Evolutionary conservation across 2,329 filamentous ascomycete genomes (phyloP).

Genomic region (Fusarium siculi): DNA sequence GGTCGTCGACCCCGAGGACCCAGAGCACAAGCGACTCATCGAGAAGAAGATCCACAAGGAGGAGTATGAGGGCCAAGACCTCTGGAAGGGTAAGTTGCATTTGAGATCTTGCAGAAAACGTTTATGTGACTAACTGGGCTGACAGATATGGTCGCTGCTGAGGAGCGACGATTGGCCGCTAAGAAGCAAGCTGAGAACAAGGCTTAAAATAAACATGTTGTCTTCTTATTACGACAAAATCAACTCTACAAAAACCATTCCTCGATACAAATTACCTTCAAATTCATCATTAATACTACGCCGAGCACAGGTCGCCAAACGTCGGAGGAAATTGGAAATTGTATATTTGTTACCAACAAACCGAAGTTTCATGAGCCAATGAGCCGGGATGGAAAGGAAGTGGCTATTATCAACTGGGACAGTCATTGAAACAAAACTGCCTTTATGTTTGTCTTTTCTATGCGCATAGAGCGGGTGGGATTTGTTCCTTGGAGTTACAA

Average conservation of each 20-base stretch:
- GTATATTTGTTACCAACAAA: conserved; percentile 2
- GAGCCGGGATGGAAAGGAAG: background rate
- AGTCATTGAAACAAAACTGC: background rate
- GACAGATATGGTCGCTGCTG: conserved; percentile 82
- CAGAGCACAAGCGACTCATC: conserved; percentile 82
- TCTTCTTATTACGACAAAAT: background rate
- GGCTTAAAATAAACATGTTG: conserved; percentile 15
- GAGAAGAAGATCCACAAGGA: conserved; percentile 91
- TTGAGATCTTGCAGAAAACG: background rate
- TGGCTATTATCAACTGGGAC: background rate
- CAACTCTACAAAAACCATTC: background rate
- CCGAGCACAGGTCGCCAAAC: background rate
- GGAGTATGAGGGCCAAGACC: conserved; percentile 86
- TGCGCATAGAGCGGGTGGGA: background rate
- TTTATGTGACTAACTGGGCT: conserved; percentile 13
- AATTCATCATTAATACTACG: conserved; percentile 23
- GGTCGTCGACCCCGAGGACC: conserved; percentile 83
- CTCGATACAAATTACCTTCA: background rate
- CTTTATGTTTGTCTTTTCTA: conserved; percentile 10
- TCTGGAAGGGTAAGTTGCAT: conserved; percentile 81
- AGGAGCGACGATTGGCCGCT: conserved; percentile 70
- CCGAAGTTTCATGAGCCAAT: conserved; percentile 1
- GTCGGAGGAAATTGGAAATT: background rate
- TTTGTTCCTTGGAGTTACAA: conserved; percentile 1
- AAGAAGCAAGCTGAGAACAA: conserved; percentile 48